phyloP scores from a whole-genome alignment of 805 yeast species.

The Kazachstania taianensis region DNA sequence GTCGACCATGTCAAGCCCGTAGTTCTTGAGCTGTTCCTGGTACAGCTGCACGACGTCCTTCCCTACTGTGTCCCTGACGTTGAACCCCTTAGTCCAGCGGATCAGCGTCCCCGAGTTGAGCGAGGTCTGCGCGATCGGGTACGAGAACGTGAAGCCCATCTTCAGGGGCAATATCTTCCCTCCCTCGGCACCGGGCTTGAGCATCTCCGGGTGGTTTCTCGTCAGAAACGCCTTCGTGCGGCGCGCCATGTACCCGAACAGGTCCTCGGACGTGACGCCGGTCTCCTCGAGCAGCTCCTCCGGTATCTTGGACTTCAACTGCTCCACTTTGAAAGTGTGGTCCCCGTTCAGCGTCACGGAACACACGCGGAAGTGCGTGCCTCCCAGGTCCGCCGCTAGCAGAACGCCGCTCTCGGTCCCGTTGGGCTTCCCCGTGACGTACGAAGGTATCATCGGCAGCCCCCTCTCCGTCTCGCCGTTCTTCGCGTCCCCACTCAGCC shows the following conservation, averaged over 20 bases:
- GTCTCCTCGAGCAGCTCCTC: conserved; percentile 57
- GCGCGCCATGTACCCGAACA: conserved; percentile 67
- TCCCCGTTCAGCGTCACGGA: conserved; percentile 70
- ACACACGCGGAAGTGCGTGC: conserved; percentile 92
- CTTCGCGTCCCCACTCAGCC: conserved; percentile 31
- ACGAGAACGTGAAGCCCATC: conserved; percentile 88
- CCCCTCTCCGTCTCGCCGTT: conserved; percentile 33
- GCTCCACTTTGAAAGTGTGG: conserved; percentile 68
- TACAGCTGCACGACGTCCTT: conserved; percentile 67
- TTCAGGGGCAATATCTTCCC: conserved; percentile 33
- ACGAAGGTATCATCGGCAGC: conserved; percentile 91
- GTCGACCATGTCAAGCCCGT: conserved; percentile 46
- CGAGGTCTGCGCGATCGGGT: conserved; percentile 83
- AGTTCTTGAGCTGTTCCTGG: conserved; percentile 56
- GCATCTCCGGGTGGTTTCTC: conserved; percentile 47
- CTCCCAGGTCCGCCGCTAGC: conserved; percentile 91
- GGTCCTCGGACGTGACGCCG: conserved; percentile 42
- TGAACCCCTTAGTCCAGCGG: conserved; percentile 96
- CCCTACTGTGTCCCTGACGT: conserved; percentile 75
- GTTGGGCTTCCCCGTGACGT: conserved; percentile 71
- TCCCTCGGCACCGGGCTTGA: conserved; percentile 25
- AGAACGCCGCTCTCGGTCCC: conserved; percentile 78
- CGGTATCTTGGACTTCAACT: conserved; percentile 73
- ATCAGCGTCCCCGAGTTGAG: conserved; percentile 69
- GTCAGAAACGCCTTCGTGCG: conserved; percentile 56